These are phyloP conservation scores for Antitrichia curtipendula DNA, from an alignment of 225 moss, liverwort and hornwort species.

Conservation along the genomic window DNA sequence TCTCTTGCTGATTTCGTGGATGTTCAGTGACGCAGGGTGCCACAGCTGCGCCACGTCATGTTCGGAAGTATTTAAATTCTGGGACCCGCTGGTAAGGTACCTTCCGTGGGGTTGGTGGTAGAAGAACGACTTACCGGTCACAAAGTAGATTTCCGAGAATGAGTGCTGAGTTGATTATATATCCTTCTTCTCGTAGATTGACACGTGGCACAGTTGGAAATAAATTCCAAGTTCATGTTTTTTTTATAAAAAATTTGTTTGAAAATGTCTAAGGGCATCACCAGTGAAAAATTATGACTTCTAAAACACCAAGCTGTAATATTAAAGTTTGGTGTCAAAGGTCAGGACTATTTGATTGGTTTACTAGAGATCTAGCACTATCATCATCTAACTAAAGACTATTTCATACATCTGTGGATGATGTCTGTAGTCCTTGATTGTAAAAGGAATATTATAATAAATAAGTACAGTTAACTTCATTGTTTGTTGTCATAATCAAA, in stretches of 20 bases:
- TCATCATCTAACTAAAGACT: too few relatives aligned
- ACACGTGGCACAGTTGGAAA: not conserved
- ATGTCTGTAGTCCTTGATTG: not conserved
- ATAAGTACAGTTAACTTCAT: too few relatives aligned
- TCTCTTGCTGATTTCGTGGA: conserved; percentile 5
- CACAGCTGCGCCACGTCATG: not conserved
- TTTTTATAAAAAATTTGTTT: too few relatives aligned
- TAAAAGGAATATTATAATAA: too few relatives aligned
- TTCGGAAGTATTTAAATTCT: not conserved
- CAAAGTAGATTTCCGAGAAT: not conserved
- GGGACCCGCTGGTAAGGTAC: not conserved
- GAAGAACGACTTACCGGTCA: not conserved
- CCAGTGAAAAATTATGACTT: not conserved
- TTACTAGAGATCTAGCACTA: rapidly evolving
- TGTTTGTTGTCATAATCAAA: too few relatives aligned
- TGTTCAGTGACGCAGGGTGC: not conserved
- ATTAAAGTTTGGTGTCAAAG: rapidly evolving
- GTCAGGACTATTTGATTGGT: rapidly evolving
- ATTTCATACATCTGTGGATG: not conserved
- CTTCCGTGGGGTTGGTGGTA: not conserved
- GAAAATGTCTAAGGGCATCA: not conserved
- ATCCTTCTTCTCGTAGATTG: not conserved
- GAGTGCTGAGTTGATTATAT: not conserved
- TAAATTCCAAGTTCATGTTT: too few relatives aligned
- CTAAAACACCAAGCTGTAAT: not conserved